Evolutionary conservation across 73 alveolate genomes (phyloP).

Genomic region (Stentor roeselii): DNA sequence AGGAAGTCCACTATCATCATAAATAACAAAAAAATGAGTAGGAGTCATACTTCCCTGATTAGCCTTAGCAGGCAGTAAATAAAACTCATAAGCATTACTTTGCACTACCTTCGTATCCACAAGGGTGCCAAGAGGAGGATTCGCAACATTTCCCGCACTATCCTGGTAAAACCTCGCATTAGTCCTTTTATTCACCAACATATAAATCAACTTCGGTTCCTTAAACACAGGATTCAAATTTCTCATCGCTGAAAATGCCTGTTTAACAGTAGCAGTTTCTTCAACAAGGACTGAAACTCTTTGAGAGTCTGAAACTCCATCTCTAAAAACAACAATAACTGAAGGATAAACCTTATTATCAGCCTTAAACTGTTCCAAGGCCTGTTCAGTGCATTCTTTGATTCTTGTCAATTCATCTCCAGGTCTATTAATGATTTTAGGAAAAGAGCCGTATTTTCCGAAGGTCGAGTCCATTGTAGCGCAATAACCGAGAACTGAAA

Average conservation of each 20-base stretch:
- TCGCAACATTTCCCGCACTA: slow-evolving; percentile 30
- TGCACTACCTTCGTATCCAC: slow-evolving; percentile 80
- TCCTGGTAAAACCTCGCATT: slow-evolving; percentile 64
- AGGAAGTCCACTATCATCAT: slow-evolving; percentile 59
- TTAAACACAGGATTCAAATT: not conserved
- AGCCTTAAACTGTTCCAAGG: slow-evolving; percentile 50
- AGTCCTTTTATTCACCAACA: slow-evolving; percentile 57
- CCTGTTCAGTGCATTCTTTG: slow-evolving; percentile 52
- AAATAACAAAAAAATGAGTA: slow-evolving; percentile 82
- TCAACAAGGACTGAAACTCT: slow-evolving; percentile 42
- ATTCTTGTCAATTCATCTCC: slow-evolving; percentile 46
- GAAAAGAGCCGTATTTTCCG: slow-evolving; percentile 46
- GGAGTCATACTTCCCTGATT: slow-evolving; percentile 94
- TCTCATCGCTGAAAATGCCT: slow-evolving; percentile 35
- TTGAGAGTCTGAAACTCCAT: slow-evolving; percentile 79
- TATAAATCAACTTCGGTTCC: slow-evolving; percentile 43
- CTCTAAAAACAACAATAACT: slow-evolving; percentile 63
- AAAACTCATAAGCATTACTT: slow-evolving; percentile 84
- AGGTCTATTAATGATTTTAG: slow-evolving; percentile 50
- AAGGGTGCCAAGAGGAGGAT: slow-evolving; percentile 90
- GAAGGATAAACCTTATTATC: slow-evolving; percentile 50
- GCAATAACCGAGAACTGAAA: slow-evolving; percentile 52
- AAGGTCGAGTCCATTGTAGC: slow-evolving; percentile 57
- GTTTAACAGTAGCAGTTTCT: slow-evolving; percentile 55
- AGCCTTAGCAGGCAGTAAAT: slow-evolving; percentile 85